phyloP scores from a whole-genome alignment of 2,329 filamentous ascomycete genomes.

The Beauveria rudraprayagi region DNA sequence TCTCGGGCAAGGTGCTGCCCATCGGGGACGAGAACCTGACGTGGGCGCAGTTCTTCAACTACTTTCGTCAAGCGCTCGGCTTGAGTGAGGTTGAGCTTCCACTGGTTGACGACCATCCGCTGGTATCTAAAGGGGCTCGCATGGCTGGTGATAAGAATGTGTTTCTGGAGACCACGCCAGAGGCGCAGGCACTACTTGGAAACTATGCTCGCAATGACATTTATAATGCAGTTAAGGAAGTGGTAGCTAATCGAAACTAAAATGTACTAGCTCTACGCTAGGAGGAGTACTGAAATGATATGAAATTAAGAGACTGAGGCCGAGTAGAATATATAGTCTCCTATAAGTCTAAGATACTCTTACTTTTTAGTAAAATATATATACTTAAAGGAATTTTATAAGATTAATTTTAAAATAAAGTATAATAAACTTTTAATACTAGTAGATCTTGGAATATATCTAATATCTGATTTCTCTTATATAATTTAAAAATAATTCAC shows the following conservation, averaged over 20 bases:
- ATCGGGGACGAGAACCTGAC: neutral
- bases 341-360: too few species aligned
- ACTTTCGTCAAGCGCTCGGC: neutral
- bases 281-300: too few species aligned
- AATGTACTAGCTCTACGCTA: neutral
- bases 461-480: too few species aligned
- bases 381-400: too few species aligned
- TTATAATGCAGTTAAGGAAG: neutral
- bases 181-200: neutral
- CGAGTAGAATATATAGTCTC: too few species aligned
- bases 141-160: neutral
- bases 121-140: neutral
- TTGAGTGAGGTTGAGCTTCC: neutral
- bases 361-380: too few species aligned
- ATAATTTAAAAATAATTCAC: too few species aligned
- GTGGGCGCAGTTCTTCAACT: neutral
- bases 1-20: neutral
- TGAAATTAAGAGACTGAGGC: too few species aligned
- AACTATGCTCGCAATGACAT: neutral
- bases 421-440: too few species aligned
- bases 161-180: neutral
- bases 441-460: too few species aligned
- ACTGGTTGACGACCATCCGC: neutral
- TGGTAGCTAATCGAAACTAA: neutral
- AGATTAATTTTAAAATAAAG: too few species aligned